Base-by-base conservation (phyloP, 495 filamentous ascomycete species). In the Xylaria castorea region DNA sequence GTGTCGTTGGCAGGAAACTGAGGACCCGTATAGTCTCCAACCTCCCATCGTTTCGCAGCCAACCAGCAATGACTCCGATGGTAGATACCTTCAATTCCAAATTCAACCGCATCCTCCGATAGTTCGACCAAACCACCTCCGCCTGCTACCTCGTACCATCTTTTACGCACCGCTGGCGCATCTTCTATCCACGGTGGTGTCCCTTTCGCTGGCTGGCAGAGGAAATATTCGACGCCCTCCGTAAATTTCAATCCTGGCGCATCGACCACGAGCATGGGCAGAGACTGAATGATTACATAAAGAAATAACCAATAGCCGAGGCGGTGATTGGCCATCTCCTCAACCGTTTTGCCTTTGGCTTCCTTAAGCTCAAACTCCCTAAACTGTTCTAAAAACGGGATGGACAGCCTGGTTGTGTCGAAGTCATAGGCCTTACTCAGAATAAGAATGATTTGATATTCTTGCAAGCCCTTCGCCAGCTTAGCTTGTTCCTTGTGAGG, bases 231-330 rank as follows among this genome's bases (percentile, higher is more conserved):
- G 14, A 97, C 94, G 5, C 90, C 91, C 38, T 97, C 90, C 0
- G 88, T 92, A 74, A 87, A 95, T 70, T 87, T 87, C 51, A 97
- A 81, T 14, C 89, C 92, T 2, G 92, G 92, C 4, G 93, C 94
- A 82, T 98, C 97, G 34, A 97, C 88, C 1, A 97, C 92, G 5
- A 97, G 85, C 86, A 97, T 89, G 1, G 97, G 97, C 18, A 98
- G 88, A 0, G 94, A 91, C 81, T 99, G 95, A 16, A 98, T 85
- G 18, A 97, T 89, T 32, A 91, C 92, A 80, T 99, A 98, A 57
- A 98, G 84, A 86, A 99, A 97, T 53, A 99, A 87, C 97, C 97
- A 99, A 77, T 95, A 89, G 22, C 96, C 96, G 44, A 90, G 87
- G 32, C 96, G 89, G 70, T 93, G 86, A 75, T 97, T 93, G 25